phyloP scores from a whole-genome alignment of 1,284 basidiomycete genomes.

The Xerocomus minutiporus region DNA sequence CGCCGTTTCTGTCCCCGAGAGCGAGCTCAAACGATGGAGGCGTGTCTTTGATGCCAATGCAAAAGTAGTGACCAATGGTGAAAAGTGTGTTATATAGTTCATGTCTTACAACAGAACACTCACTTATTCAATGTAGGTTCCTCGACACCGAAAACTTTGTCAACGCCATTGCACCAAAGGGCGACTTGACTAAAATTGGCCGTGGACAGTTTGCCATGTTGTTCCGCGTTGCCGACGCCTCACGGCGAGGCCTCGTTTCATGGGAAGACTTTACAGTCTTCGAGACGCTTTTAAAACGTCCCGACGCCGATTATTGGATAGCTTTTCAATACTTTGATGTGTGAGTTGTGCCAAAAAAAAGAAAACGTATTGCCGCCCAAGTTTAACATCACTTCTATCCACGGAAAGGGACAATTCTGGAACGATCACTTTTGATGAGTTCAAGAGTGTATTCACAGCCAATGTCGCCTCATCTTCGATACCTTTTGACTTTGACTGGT shows the following conservation, averaged over 20 bases:
- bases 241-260: constrained; percentile 74
- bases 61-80: constrained; percentile 62
- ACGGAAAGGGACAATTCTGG: constrained; percentile 76
- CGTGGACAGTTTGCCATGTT: constrained; percentile 83
- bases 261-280: constrained; percentile 96
- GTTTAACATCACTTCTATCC: constrained; percentile 5
- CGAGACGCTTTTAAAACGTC: constrained; percentile 83
- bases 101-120: constrained; percentile 4
- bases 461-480: constrained; percentile 79
- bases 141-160: constrained; percentile 83
- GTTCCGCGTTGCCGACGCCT: constrained; percentile 85
- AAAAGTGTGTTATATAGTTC: constrained; percentile 58
- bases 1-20: constrained; percentile 69
- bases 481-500: constrained; percentile 94
- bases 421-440: constrained; percentile 86
- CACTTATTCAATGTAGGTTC: constrained; percentile 46
- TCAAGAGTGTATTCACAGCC: constrained; percentile 83
- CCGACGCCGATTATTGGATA: constrained; percentile 93
- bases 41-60: constrained; percentile 82
- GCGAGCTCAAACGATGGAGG: constrained; percentile 81
- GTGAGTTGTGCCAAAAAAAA: constrained; percentile 46
- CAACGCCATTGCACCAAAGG: constrained; percentile 84
- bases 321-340: constrained; percentile 96
- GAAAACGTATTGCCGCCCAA: neutral
- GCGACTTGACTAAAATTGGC: constrained; percentile 79